Evolutionary conservation across 2,329 filamentous ascomycete species (phyloP), one percentile per base, ranked within the genome.

Genomic region (Alternaria viburni): DNA sequence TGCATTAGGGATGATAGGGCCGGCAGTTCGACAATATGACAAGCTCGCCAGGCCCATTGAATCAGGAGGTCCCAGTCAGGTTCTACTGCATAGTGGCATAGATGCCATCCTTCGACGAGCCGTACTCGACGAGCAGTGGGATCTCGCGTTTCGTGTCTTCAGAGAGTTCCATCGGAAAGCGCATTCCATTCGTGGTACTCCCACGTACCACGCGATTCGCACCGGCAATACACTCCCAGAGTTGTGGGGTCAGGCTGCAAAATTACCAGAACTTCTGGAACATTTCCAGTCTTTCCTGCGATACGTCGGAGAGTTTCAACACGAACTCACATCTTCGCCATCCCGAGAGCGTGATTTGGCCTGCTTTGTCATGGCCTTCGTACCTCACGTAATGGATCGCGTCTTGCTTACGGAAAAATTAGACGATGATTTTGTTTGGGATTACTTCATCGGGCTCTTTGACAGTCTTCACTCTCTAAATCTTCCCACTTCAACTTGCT

Each of bases 1-100:
- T 25, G 72, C 68, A n/a, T 73, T 83, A 15, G 72, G 79, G 19
- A 75, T 81, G 61, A 62, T 80, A 13, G 77, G 79, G 3, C 69
- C 70, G 5, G 79, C 83, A 11, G 74, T 81, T 11, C 59, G 70
- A 13, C 69, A 86, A n/a, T 83, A 83, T 59, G 67, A 80, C 43
- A 75, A 83, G 68, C 82, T 83, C 11, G 68, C 17, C 8, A 30
- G 12, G 10, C 13, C 49, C 25, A 50, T n/a, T 7, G 11, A 61
- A 41, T 17, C 36, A 41, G 36, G 36, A 17, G 36, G 36, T 11
- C 13, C 47, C 28, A 19, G 54, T 11, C 47, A 56, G 19, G 28
- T 66, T 15, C 61, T 62, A 25, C 19, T 67, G 11, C 59, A 70
- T 32, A 60, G 75, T 41, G 78, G 78, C 15, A 76, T 74, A 6